Evolutionary conservation across 2,329 filamentous ascomycete genomes (phyloP).

Genomic region (Zymoseptoria crescenta): DNA sequence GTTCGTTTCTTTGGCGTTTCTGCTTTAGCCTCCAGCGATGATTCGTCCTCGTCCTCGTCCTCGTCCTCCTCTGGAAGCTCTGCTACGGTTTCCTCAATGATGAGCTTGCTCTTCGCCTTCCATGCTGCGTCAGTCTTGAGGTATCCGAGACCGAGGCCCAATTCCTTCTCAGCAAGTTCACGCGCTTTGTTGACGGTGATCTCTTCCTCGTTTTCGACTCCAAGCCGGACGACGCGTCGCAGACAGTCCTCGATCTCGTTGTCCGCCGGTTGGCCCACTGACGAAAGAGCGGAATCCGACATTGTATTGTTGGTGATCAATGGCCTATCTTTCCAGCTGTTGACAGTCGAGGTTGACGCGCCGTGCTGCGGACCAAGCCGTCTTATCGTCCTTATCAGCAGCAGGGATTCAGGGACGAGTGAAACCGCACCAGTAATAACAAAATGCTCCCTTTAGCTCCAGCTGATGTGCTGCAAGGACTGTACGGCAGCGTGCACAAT

Average conservation of each 20-base stretch:
- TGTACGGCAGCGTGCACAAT: no score
- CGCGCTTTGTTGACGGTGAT: constrained; percentile 53
- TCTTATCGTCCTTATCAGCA: not conserved
- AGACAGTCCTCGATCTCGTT: constrained; percentile 34
- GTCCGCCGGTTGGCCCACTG: constrained; percentile 28
- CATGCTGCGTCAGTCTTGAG: constrained; percentile 47
- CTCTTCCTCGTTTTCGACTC: constrained; percentile 38
- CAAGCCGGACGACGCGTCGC: constrained; percentile 33
- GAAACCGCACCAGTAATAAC: not conserved
- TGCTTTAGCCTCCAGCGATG: constrained; percentile 16
- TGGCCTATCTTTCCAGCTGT: not conserved
- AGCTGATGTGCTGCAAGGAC: no score
- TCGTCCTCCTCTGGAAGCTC: constrained; percentile 35
- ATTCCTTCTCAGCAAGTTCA: constrained; percentile 42
- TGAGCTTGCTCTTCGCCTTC: constrained; percentile 47
- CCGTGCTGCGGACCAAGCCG: not conserved
- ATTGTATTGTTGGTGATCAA: constrained; percentile 6
- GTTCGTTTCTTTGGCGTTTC: constrained; percentile 4
- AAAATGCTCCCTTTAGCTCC: no score
- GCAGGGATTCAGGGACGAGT: not conserved
- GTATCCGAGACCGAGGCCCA: constrained; percentile 47
- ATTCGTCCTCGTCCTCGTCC: constrained; percentile 11
- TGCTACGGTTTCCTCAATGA: constrained; percentile 37
- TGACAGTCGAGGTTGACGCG: not conserved
- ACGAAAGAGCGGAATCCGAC: constrained; percentile 21